phyloP scores from a whole-genome alignment of 805 yeast genomes.

The Candida tammaniensis region DNA sequence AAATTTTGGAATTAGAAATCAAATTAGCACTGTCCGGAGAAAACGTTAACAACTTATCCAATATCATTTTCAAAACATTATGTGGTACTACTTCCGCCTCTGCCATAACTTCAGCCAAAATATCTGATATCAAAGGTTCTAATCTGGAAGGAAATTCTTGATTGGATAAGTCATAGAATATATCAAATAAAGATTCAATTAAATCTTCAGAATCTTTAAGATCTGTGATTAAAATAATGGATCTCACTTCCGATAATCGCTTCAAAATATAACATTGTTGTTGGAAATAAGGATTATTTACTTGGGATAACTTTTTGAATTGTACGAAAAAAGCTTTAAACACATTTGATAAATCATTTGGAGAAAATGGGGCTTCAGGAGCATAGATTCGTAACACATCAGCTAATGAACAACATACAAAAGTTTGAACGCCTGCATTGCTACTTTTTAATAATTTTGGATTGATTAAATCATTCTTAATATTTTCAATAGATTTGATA shows the following conservation, averaged over 20 bases:
- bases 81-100: constrained; percentile 67
- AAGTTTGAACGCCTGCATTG: constrained; percentile 68
- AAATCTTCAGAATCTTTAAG: constrained; percentile 59
- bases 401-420: constrained; percentile 67
- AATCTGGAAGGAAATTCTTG: constrained; percentile 48
- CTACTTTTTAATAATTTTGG: constrained; percentile 58
- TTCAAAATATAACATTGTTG: constrained; percentile 67
- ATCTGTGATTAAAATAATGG: constrained; percentile 72
- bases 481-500: constrained; percentile 33
- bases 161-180: constrained; percentile 54
- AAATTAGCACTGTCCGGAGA: constrained; percentile 9
- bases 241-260: constrained; percentile 69
- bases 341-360: constrained; percentile 56
- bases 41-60: constrained; percentile 54
- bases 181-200: constrained; percentile 53
- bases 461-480: constrained; percentile 53
- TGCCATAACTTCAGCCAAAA: constrained; percentile 70
- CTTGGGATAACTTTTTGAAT: constrained; percentile 52
- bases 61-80: constrained; percentile 56
- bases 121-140: constrained; percentile 63
- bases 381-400: constrained; percentile 78
- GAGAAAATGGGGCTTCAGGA: constrained; percentile 86
- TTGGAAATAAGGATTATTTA: constrained; percentile 56
- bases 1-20: constrained; percentile 22
- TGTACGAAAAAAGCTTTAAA: constrained; percentile 67